Evolutionary conservation across 2,329 filamentous ascomycete species (phyloP).

Genomic region (Colletotrichum magnum): DNA sequence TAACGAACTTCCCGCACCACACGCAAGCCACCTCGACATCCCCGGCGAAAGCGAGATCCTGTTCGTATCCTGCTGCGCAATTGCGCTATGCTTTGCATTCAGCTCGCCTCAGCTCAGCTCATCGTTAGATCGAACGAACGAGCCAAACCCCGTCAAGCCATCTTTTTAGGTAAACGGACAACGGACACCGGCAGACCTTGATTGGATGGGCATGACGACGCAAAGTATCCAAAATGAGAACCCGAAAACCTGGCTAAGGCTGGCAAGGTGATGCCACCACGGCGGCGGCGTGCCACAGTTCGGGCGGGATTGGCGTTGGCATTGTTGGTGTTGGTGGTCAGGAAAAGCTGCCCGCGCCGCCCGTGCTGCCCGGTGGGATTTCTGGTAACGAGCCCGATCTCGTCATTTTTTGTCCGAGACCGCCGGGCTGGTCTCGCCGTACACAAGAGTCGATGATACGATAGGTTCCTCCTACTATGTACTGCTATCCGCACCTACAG

Average conservation of each 20-base stretch:
- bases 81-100: slow-evolving; percentile 9
- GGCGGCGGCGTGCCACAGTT: background rate
- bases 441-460: background rate
- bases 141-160: no score
- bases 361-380: background rate
- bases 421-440: background rate
- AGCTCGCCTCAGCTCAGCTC: background rate
- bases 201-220: slow-evolving; percentile 24
- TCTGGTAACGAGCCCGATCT: slow-evolving; percentile 13
- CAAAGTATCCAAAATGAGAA: slow-evolving; percentile 24
- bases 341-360: background rate
- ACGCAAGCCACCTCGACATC: background rate
- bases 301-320: background rate
- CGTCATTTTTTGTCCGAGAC: slow-evolving; percentile 32
- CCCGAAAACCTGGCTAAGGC: background rate
- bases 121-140: no score
- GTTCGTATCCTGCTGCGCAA: background rate
- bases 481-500: no score
- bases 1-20: background rate
- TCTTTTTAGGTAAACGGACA: background rate
- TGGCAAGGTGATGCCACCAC: background rate
- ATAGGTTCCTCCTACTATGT: no score
- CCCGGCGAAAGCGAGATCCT: background rate
- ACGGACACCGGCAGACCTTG: slow-evolving; percentile 19
- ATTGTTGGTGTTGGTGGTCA: background rate